Conservation (phyloP, 805 yeast genomes). For the Metschnikowia vanudenii region DNA sequence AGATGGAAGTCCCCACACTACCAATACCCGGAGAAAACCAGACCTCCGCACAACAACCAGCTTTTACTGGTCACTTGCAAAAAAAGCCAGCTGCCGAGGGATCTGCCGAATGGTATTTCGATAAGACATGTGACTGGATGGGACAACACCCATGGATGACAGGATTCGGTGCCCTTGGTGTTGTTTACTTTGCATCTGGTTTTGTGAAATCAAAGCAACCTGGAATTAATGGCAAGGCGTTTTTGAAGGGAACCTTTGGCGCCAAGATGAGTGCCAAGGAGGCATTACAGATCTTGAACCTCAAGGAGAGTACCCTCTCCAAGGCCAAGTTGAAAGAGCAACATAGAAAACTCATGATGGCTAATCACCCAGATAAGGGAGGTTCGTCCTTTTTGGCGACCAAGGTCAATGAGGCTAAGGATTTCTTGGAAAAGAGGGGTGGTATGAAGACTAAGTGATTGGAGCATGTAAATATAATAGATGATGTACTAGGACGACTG, state of each 20-base stretch:
- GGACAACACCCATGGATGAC: constrained; percentile 76
- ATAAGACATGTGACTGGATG: constrained; percentile 55
- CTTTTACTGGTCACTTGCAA: constrained; percentile 41
- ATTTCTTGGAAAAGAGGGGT: constrained; percentile 70
- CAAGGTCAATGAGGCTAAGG: constrained; percentile 91
- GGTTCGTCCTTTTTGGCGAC: constrained; percentile 89
- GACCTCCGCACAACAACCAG: constrained; percentile 19
- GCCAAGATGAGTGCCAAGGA: constrained; percentile 87
- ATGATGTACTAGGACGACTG: constrained; percentile 1
- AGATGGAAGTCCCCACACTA: constrained; percentile 54
- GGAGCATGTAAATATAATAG: constrained; percentile 8
- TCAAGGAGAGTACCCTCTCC: constrained; percentile 62
- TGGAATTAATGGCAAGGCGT: constrained; percentile 65
- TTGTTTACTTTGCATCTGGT: constrained; percentile 66
- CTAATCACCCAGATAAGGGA: constrained; percentile 93
- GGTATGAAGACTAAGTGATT: constrained; percentile 41
- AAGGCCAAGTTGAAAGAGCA: constrained; percentile 69
- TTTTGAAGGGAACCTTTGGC: constrained; percentile 86
- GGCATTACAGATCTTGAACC: constrained; percentile 78
- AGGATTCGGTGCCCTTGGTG: constrained; percentile 64
- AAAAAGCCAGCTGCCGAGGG: constrained; percentile 43
- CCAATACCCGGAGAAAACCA: constrained; percentile 53
- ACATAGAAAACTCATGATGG: constrained; percentile 80
- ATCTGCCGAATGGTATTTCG: constrained; percentile 62
- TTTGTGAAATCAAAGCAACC: constrained; percentile 64